Conservation (phyloP, 345 rosid genomes). For the Eucalyptus pumila region DNA sequence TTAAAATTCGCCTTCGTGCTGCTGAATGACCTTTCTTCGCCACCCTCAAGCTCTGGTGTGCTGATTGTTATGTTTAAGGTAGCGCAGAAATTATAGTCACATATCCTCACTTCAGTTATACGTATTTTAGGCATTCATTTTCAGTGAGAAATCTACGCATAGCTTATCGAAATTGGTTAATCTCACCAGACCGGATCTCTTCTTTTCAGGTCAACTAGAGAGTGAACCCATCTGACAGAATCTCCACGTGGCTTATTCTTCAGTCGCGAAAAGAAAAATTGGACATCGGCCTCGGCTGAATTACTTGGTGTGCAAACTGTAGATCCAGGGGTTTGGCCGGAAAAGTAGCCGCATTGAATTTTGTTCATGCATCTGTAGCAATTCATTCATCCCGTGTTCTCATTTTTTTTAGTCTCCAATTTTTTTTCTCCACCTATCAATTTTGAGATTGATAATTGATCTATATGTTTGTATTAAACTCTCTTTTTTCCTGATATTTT, state of each 20-base stretch:
- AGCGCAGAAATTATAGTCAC: not conserved
- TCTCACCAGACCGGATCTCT: not conserved
- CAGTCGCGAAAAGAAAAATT: not conserved
- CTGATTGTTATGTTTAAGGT: not conserved
- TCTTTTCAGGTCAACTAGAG: not conserved
- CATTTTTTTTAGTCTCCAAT: not conserved
- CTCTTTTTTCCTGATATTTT: not conserved
- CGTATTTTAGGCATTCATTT: not conserved
- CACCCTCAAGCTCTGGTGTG: not conserved
- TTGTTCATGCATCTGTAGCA: constrained; percentile 20
- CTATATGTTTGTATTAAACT: not conserved
- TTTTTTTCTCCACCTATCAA: not conserved
- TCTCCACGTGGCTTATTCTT: not conserved
- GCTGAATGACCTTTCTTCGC: not conserved
- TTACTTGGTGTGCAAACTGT: constrained; percentile 12
- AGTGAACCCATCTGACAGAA: not conserved
- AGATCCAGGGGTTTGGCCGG: constrained; percentile 11
- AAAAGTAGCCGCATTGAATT: constrained; percentile 9
- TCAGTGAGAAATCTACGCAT: not conserved
- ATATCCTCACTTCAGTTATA: not conserved
- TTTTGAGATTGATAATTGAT: not conserved
- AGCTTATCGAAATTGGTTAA: not conserved
- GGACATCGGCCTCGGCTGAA: not conserved
- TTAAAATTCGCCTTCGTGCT: not conserved
- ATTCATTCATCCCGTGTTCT: constrained; percentile 37